Percentiles rank a stretch among this genome's conserved stretches.
Conservation (phyloP, 257 asterid species). For the Linaria vulgaris region DNA sequence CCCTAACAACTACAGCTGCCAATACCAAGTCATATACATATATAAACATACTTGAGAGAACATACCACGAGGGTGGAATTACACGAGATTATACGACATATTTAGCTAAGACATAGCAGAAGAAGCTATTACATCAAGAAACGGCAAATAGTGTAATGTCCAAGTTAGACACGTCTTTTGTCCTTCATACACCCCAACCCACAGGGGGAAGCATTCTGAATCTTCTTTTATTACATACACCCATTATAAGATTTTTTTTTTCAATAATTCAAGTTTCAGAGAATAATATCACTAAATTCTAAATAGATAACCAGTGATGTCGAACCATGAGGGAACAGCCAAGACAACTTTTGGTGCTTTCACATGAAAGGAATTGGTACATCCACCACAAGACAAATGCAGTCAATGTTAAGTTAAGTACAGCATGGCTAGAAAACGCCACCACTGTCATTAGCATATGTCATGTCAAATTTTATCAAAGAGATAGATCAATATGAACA, state of each 20-base stretch:
- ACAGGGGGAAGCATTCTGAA: background rate
- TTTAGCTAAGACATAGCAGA: conserved; percentile 2
- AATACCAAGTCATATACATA: conserved; percentile 12
- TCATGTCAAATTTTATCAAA: background rate
- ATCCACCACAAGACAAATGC: background rate
- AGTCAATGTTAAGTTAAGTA: background rate
- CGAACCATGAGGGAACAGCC: background rate
- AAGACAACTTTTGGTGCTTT: background rate
- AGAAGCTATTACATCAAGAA: conserved; percentile 2
- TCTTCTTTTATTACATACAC: background rate
- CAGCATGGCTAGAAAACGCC: conserved; percentile 1
- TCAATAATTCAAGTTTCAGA: background rate
- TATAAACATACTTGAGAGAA: conserved; percentile 16
- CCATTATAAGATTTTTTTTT: background rate
- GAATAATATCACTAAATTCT: background rate
- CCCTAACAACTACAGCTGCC: conserved; percentile 27
- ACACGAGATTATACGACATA: conserved; percentile 8
- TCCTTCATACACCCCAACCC: conserved; percentile 26
- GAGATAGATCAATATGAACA: background rate
- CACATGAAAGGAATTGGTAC: background rate
- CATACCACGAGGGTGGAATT: conserved; percentile 12
- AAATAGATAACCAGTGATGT: background rate
- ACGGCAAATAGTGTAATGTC: background rate
- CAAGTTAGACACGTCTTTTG: conserved; percentile 21
- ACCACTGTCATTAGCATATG: background rate